phyloP scores from a whole-genome alignment of 2,329 filamentous ascomycete genomes.

The Ampelomyces quisqualis region DNA sequence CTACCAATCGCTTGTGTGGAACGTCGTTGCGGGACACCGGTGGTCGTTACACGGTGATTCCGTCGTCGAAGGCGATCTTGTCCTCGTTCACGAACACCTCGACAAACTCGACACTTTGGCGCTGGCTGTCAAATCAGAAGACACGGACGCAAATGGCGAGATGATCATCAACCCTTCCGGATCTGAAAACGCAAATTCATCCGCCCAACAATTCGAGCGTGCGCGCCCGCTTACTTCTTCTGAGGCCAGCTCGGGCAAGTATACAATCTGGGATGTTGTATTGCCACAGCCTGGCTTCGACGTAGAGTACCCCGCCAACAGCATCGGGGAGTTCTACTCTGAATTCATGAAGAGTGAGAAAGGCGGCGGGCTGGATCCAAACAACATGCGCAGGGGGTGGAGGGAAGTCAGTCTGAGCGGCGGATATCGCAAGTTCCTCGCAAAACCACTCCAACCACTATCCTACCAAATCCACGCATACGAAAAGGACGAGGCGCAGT shows the following conservation, averaged over 20 bases:
- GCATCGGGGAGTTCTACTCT: conserved; percentile 78
- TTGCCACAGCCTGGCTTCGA: conserved; percentile 92
- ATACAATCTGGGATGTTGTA: conserved; percentile 83
- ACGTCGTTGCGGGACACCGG: conserved; percentile 76
- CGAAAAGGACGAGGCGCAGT: conserved; percentile 70
- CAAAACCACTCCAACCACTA: conserved; percentile 64
- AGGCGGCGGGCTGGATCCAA: conserved; percentile 77
- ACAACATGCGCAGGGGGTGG: conserved; percentile 81
- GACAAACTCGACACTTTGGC: conserved; percentile 45
- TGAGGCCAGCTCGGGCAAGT: conserved; percentile 76
- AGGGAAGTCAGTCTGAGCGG: conserved; percentile 88
- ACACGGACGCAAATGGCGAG: conserved; percentile 63
- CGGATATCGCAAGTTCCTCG: conserved; percentile 81
- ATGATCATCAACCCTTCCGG: conserved; percentile 63
- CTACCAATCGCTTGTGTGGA: conserved; percentile 95
- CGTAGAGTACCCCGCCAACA: conserved; percentile 80
- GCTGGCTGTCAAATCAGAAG: conserved; percentile 28
- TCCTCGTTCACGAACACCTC: conserved; percentile 64
- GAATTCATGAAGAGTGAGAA: conserved; percentile 79
- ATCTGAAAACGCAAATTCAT: conserved; percentile 56
- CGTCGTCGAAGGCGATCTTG: conserved; percentile 82
- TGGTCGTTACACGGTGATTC: conserved; percentile 72
- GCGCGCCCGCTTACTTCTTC: conserved; percentile 72
- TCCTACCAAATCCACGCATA: conserved; percentile 72
- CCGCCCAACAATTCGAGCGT: conserved; percentile 62